Evolutionary conservation across 805 yeast genomes (phyloP), one percentile per base, ranked within the genome.

Genomic region (Saccharomyces kudriavzevii): DNA sequence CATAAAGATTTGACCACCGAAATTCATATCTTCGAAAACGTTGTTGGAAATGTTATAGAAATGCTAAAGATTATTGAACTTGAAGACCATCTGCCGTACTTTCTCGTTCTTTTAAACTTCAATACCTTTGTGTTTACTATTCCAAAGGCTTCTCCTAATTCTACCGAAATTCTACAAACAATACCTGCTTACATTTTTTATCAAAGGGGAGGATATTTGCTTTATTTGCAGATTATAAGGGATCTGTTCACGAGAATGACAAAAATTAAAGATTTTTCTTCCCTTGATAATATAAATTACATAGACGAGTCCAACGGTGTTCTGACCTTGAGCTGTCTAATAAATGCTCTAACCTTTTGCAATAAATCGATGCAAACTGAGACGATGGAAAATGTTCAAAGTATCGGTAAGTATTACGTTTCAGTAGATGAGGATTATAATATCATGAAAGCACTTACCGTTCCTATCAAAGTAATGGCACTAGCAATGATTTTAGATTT

Each of bases 131-230:
- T 72, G 31, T 59, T 69, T 53, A 62, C 69, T 2, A 70, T 68
- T 51, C 65, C 74, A 0, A 66, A 64, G 49, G 57, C 68, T 1
- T 56, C 66, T 4, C 55, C 62, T 5, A 56, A 62, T 1, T 63
- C 64, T 8, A 60, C 63, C 14, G 74, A 66, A 40, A 66, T 62
- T 31, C 45, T 71, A 4, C 67, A 72, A 45, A 71, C 75, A 1
- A 53, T 73, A n/a, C 73, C 72, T 29, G 72, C 70, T 1, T 72
- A 82, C 25, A 63, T 77, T n/a, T 74, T 83, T 47, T 69, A 82
- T 53, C 84, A 83, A 60, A 63, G 70, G 45, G 79, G 77, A 8
- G 83, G 83, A 3, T 76, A 76, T 52, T 60, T 53, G 46, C 17
- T 61, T n/a, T 66, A 66, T 45, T 49, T 53, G 9, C 61, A 62